Percentiles rank a stretch among this genome's conserved stretches.
phyloP scores from a whole-genome alignment of 345 rosid species.

The Capsella bursapastoris region DNA sequence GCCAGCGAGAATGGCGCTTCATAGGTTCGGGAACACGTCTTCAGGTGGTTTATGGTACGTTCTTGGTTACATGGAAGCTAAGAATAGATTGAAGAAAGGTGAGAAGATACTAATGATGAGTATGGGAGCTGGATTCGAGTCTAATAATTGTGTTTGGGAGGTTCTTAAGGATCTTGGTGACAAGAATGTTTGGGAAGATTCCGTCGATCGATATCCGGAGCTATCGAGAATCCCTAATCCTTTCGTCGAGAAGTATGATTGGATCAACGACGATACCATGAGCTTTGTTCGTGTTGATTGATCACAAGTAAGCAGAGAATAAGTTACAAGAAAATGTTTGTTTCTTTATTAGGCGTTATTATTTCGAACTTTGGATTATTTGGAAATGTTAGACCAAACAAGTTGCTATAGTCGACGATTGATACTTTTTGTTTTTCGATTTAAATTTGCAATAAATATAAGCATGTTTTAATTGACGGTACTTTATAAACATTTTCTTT shows the following conservation, averaged over 20 bases:
- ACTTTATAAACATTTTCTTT: background rate
- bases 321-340: constrained; percentile 19
- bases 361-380: constrained; percentile 24
- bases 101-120: constrained; percentile 60
- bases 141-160: constrained; percentile 65
- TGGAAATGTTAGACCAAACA: constrained; percentile 27
- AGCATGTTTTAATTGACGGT: background rate
- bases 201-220: constrained; percentile 36
- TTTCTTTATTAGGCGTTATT: constrained; percentile 17
- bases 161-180: constrained; percentile 50
- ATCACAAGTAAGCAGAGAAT: constrained; percentile 24
- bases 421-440: background rate
- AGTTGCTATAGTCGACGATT: constrained; percentile 13
- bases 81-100: constrained; percentile 56
- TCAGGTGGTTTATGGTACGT: constrained; percentile 89
- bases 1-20: constrained; percentile 83
- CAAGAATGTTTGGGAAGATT: constrained; percentile 45
- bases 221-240: constrained; percentile 37
- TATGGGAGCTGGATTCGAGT: constrained; percentile 70
- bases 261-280: constrained; percentile 47
- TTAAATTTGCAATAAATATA: constrained; percentile 11
- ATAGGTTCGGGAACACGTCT: constrained; percentile 81
- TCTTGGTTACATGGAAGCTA: constrained; percentile 70
- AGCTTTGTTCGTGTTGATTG: constrained; percentile 41
- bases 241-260: constrained; percentile 39